Evolutionary conservation across 2,329 filamentous ascomycete species (phyloP).

Genomic region (Geoglossum cookeanum): DNA sequence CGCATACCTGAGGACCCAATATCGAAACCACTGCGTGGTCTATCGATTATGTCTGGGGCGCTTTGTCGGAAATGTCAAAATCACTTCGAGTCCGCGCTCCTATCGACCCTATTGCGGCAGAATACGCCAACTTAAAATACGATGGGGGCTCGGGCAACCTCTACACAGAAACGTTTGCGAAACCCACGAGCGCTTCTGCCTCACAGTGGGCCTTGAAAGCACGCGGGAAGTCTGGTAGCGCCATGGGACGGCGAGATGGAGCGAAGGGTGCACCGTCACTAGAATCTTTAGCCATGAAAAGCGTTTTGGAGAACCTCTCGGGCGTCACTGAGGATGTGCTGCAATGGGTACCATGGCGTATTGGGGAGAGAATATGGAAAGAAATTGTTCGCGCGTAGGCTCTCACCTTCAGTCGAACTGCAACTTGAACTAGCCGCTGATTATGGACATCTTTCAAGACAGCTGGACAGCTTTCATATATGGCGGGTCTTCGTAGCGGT

Average conservation of each 20-base stretch:
- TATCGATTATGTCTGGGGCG: background rate
- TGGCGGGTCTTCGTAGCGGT: constrained; percentile 5
- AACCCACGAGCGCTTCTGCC: background rate
- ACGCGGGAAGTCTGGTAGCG: background rate
- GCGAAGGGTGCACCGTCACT: constrained; percentile 3
- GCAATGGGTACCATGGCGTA: background rate
- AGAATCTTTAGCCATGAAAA: background rate
- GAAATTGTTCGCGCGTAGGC: constrained; percentile 1
- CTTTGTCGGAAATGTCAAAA: background rate
- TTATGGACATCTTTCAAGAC: background rate
- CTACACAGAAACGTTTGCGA: background rate
- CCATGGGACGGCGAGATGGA: background rate
- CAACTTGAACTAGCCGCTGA: background rate
- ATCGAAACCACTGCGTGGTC: background rate
- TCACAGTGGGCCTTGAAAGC: background rate
- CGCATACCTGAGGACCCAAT: background rate
- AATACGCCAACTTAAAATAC: background rate
- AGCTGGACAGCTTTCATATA: constrained; percentile 4
- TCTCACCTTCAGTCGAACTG: background rate
- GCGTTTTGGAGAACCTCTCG: background rate
- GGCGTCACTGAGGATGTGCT: constrained; percentile 4
- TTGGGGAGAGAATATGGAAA: constrained; percentile 5
- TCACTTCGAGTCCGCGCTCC: background rate
- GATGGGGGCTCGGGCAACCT: background rate
- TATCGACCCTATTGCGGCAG: background rate